Evolutionary conservation across 257 asterid species (phyloP).

Genomic region (Petunia axillaris): DNA sequence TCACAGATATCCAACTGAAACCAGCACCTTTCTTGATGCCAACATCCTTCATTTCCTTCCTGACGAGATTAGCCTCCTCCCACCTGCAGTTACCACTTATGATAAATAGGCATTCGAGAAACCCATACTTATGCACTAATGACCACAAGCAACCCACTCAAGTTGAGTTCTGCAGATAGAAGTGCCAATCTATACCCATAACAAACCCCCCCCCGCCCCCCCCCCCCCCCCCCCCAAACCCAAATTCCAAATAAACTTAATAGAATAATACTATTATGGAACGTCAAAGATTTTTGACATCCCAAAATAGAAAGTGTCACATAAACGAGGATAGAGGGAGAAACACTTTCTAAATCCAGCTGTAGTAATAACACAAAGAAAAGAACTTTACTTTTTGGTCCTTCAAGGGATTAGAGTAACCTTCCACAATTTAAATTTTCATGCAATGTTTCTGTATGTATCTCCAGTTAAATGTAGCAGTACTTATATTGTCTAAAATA

Average conservation of each 20-base stretch:
- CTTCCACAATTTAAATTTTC: neutral
- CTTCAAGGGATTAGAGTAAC: neutral
- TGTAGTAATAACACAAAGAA: conserved; percentile 7
- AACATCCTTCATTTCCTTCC: conserved; percentile 77
- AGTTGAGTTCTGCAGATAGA: neutral
- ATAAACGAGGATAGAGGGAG: neutral
- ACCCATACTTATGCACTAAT: neutral
- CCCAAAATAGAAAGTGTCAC: neutral
- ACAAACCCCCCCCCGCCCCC: neutral
- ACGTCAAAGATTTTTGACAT: neutral
- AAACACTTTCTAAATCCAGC: neutral
- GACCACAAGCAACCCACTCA: neutral
- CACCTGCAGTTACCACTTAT: conserved; percentile 44
- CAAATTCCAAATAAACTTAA: neutral
- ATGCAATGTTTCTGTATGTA: conserved; percentile 22
- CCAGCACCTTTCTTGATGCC: conserved; percentile 86
- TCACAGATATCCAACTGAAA: conserved; percentile 78
- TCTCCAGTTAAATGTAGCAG: conserved; percentile 1
- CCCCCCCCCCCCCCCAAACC: neutral
- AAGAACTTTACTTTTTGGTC: neutral
- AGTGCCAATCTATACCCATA: neutral
- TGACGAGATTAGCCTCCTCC: conserved; percentile 76
- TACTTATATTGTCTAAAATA: neutral
- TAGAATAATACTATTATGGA: neutral
- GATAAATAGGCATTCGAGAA: conserved; percentile 16